phyloP scores from a whole-genome alignment of 352 stramenopile species.

The Elongisporangium undulatum region DNA sequence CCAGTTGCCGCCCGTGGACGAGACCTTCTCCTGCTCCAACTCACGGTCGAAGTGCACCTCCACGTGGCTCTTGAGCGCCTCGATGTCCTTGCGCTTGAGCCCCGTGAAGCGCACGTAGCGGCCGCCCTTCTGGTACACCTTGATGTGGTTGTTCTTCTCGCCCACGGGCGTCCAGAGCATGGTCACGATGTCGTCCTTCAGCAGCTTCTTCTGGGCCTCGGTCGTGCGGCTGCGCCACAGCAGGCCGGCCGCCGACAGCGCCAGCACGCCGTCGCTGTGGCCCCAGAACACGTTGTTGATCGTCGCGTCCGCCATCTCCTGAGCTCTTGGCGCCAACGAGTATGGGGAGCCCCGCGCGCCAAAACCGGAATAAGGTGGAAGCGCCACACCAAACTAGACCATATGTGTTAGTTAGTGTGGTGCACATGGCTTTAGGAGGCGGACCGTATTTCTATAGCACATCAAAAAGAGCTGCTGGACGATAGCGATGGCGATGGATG shows the following conservation, averaged over 20 bases:
- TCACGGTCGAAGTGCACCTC: constrained; percentile 86
- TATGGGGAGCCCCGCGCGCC: neutral
- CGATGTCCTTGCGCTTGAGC: constrained; percentile 61
- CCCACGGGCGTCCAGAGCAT: constrained; percentile 80
- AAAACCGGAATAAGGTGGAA: neutral
- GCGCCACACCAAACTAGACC: neutral
- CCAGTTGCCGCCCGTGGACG: constrained; percentile 88
- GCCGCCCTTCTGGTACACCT: constrained; percentile 81
- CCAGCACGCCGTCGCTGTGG: constrained; percentile 77
- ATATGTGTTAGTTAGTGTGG: neutral
- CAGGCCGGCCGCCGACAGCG: constrained; percentile 66
- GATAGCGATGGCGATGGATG: constrained; percentile 9
- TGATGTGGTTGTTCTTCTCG: constrained; percentile 79
- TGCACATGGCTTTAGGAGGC: neutral
- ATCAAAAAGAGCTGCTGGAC: neutral
- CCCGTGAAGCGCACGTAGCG: constrained; percentile 85
- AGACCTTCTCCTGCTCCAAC: constrained; percentile 89
- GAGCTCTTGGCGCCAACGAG: neutral
- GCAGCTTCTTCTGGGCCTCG: constrained; percentile 82
- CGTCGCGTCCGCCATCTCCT: constrained; percentile 59
- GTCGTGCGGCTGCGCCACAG: constrained; percentile 75
- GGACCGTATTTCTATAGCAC: neutral
- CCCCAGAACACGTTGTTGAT: constrained; percentile 87
- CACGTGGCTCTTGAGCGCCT: constrained; percentile 57
- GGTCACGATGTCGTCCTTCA: constrained; percentile 84